A percentile compares a stretch with the other conserved stretches of the same genome.
These are phyloP conservation scores for Antitrichia curtipendula DNA, from an alignment of 225 moss, liverwort and hornwort genomes.

Conservation along the genomic window DNA sequence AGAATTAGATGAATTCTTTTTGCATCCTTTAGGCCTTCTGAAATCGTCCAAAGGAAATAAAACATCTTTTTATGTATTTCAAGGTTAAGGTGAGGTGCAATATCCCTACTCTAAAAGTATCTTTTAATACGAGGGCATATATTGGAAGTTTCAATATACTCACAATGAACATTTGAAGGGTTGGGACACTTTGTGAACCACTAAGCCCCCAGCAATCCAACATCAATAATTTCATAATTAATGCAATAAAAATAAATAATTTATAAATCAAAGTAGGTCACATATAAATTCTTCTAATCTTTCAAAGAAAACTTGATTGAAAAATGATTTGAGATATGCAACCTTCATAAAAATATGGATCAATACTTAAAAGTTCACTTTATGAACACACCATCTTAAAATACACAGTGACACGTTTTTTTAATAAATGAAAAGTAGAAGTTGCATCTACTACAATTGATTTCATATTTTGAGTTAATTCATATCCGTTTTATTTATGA, in stretches of 20 bases:
- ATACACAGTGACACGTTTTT: too few relatives aligned
- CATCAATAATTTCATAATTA: background rate
- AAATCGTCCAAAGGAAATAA: background rate
- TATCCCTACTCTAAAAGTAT: background rate
- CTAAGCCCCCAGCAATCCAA: too few relatives aligned
- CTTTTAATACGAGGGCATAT: rapidly evolving
- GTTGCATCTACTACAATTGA: background rate
- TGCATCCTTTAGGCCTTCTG: background rate
- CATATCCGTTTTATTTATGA: background rate
- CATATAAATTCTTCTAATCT: background rate
- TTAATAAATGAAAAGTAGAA: background rate
- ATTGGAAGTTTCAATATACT: background rate
- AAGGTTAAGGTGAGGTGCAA: rapidly evolving
- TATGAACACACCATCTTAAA: background rate
- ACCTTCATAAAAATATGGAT: rapidly evolving
- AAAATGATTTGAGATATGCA: background rate
- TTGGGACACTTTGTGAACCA: rapidly evolving
- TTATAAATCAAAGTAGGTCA: background rate
- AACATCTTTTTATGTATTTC: background rate
- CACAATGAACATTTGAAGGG: background rate
- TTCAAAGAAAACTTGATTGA: background rate
- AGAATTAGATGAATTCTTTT: background rate
- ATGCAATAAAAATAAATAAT: background rate
- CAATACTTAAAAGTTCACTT: background rate
- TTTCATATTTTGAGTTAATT: background rate